A percentile compares a stretch with the other conserved stretches of the same genome.
These are phyloP conservation scores for Xerocomus cyaneibrunnescens DNA, from an alignment of 1,284 basidiomycete genomes.

Conservation along the genomic window DNA sequence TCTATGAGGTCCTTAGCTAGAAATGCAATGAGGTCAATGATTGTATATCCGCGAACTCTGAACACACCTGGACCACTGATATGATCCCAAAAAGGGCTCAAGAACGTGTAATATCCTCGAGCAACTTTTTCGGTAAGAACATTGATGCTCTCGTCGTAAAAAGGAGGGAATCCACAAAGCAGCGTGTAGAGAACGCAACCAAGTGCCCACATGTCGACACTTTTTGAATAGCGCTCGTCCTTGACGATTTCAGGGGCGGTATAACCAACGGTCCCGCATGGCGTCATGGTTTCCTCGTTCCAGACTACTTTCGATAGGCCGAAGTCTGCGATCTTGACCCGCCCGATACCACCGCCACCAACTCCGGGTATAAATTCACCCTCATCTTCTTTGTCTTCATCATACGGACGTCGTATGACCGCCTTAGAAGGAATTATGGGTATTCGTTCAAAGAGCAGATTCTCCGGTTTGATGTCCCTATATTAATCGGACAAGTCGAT, in stretches of 20 bases:
- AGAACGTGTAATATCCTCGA: conserved; percentile 95
- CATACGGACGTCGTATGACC: conserved; percentile 81
- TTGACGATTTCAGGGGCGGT: conserved; percentile 99
- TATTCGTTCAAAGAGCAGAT: conserved; percentile 93
- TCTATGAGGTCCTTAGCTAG: conserved; percentile 94
- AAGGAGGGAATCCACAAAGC: conserved; percentile 98
- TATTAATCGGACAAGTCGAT: not conserved
- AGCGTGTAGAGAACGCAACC: conserved; percentile 98
- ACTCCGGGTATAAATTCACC: conserved; percentile 91
- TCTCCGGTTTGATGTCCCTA: conserved; percentile 97
- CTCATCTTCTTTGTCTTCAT: conserved; percentile 99
- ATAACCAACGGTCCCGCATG: conserved; percentile 98
- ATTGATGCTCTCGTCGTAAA: conserved; percentile 99
- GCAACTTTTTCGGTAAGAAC: conserved; percentile 99
- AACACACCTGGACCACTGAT: conserved; percentile 76
- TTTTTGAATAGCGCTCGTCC: conserved; percentile 98
- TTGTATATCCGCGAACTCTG: not conserved
- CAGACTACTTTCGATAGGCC: conserved; percentile 98
- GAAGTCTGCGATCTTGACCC: conserved; percentile 99
- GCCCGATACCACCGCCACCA: conserved; percentile 96
- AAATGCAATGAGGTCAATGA: conserved; percentile 14
- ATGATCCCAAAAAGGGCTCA: conserved; percentile 99
- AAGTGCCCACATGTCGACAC: conserved; percentile 99
- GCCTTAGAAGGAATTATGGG: conserved; percentile 88
- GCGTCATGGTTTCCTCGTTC: conserved; percentile 99